Evolutionary conservation across 306 rosid genomes (phyloP), one percentile per base, ranked within the genome.

Genomic region (Castanea sativa): DNA sequence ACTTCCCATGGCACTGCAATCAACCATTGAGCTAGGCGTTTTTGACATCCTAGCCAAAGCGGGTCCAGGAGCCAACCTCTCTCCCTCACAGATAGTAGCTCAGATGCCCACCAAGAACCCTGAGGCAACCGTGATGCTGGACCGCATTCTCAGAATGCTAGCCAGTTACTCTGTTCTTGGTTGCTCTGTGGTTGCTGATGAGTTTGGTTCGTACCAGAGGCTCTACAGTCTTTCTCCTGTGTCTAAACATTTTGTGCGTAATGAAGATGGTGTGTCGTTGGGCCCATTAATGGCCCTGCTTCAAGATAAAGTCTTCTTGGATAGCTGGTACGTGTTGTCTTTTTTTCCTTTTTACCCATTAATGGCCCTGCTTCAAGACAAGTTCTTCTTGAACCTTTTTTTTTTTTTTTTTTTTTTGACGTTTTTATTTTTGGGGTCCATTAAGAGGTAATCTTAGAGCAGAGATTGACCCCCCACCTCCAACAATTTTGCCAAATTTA

Each of bases 211-310:
- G 49, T 5, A 25, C 21, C 72, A 63, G 30, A 87, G 84, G 59
- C 25, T 87, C 6, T 87, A 89, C 56, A 53, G 86, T 67, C 84
- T 87, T 2, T 30, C 33, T 6, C 79, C 79, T 0, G 83, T 78
- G 43, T 67, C 87, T 29, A 67, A 21, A 15, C 53, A 2, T 25
- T 81, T 79, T 32, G 83, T 80, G 16, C 63, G 29, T 0, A 3
- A 69, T 25, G 79, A 73, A 55, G 87, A 85, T 72, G 90, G 87
- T 14, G 82, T 81, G 12, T 79, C 88, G 0, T 58, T 87, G 30
- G 83, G 75, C 19, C 81, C 85, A 4, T 0, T 65, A 3, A 14
- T 83, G 71, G 64, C 76, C 0, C 19, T 81, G 77, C 1, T 18
- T 18, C 86, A 83, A 56, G 85, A 81, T 8, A 79, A 87, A 61